Evolutionary conservation across 1,284 basidiomycete genomes (phyloP), one percentile per base, ranked within the genome.

Genomic region (Heterobasidion parviporum): DNA sequence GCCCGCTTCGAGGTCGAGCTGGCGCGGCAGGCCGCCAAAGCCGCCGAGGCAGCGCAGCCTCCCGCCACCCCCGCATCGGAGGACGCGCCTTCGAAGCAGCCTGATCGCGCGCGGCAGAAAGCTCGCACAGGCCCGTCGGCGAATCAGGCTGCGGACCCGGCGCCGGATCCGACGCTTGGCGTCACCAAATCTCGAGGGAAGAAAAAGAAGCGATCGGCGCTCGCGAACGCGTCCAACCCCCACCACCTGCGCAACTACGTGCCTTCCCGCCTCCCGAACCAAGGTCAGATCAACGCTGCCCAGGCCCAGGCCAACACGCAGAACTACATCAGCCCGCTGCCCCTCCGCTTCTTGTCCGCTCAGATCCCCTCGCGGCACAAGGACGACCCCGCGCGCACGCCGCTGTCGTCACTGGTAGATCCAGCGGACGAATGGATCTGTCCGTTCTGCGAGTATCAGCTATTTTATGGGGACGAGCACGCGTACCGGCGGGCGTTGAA

Each of bases 181-280:
- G 64, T 47, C 38, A 68, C 70, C 65, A 77, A 74, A 56, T 56
- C 65, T 53, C 67, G 75, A 68, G 72, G 77, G 41, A 92, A 91
- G 79, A 93, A 94, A 81, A 94, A 94, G 81, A 94, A 93, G 70
- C 79, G 89, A 50, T 87, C 87, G 52, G 85, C 86, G 2, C 73
- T 92, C 16, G 90, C 91, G 34, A 93, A 94, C 67, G 89, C 89
- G 53, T 89, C 89, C 48, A 94, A 94, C 66, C 92, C 92, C 5
- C 92, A 95, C 70, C 92, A 94, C 72, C 78, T 93, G 50, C 79
- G 88, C 64, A 94, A 94, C 72, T 92, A 92, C 70, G 83, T 91
- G 46, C 89, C 89, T 26, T 90, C 89, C 54, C 78, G 89, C 12
- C 71, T 91, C 57, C 84, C 88, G 14, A 74, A 83, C 66, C 74